Evolutionary conservation across 257 asterid genomes (phyloP).

Genomic region (Penstemon newberryi): DNA sequence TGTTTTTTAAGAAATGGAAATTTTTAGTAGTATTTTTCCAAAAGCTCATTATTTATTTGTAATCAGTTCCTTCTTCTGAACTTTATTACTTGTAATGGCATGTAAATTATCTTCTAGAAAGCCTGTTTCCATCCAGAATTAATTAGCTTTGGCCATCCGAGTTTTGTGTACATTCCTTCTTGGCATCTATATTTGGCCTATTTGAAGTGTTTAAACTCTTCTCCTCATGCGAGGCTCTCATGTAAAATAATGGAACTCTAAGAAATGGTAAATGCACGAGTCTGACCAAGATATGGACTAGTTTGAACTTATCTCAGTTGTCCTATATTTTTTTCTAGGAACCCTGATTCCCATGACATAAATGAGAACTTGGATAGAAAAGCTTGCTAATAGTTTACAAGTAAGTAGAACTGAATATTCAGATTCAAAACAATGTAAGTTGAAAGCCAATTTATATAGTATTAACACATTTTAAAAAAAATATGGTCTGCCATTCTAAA

Average conservation of each 20-base stretch:
- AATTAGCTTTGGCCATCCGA: neutral
- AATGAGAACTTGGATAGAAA: too few species aligned
- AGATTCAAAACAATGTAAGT: neutral
- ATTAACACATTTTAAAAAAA: slow-evolving; percentile 9
- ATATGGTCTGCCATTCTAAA: neutral
- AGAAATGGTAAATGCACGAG: too few species aligned
- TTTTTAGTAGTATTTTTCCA: neutral
- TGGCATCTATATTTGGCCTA: neutral
- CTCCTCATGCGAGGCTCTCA: too few species aligned
- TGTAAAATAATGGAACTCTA: too few species aligned
- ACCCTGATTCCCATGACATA: too few species aligned
- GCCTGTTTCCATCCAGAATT: neutral
- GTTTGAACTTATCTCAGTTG: too few species aligned
- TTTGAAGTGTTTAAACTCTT: too few species aligned
- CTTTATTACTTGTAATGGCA: neutral
- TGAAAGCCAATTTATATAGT: slow-evolving; percentile 1
- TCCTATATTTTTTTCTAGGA: too few species aligned
- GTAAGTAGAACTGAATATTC: too few species aligned
- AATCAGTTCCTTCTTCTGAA: neutral
- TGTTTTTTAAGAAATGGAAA: too few species aligned
- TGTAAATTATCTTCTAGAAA: neutral
- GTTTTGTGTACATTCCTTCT: neutral
- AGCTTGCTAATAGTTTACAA: too few species aligned
- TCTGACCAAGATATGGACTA: too few species aligned
- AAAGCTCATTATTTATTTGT: neutral